A percentile compares a stretch with the other conserved stretches of the same genome.
phyloP scores from a whole-genome alignment of 2,329 filamentous ascomycete species.

The Colletotrichum tofieldiae region DNA sequence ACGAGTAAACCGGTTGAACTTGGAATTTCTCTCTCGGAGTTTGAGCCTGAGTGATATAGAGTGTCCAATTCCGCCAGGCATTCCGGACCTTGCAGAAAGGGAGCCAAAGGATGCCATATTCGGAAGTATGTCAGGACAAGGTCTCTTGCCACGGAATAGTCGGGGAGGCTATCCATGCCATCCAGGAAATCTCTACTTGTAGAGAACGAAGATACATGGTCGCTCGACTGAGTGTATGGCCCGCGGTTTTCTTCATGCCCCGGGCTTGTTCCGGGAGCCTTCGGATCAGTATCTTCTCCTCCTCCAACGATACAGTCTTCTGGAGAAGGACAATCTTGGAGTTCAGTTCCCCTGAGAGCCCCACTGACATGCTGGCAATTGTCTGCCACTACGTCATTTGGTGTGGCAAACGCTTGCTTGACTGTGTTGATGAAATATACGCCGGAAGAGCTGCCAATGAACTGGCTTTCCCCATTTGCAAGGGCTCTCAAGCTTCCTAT shows the following conservation, averaged over 20 bases:
- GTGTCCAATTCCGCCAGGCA: conserved; percentile 61
- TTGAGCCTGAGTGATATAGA: conserved; percentile 8
- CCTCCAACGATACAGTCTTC: conserved; percentile 40
- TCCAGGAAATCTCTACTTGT: conserved; percentile 1
- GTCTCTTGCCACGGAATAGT: conserved; percentile 49
- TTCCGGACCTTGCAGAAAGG: conserved; percentile 66
- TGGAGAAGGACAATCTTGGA: conserved; percentile 22
- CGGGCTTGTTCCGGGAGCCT: not conserved
- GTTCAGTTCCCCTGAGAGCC: not conserved
- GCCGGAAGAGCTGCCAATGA: conserved; percentile 67
- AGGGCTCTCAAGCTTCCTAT: conserved; percentile 42
- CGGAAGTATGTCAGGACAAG: conserved; percentile 66
- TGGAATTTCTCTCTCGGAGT: not conserved
- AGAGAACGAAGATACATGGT: conserved; percentile 1
- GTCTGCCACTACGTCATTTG: conserved; percentile 37
- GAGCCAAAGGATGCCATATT: conserved; percentile 67
- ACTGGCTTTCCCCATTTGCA: conserved; percentile 58
- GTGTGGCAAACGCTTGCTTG: conserved; percentile 63
- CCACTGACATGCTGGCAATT: conserved; percentile 39
- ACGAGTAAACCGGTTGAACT: conserved; percentile 51
- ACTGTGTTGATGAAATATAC: conserved; percentile 70
- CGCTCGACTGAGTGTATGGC: not conserved
- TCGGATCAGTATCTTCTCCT: not conserved
- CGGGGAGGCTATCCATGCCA: conserved; percentile 15
- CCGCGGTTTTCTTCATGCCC: not conserved